These are phyloP conservation scores for Lathyrus sativus DNA, from an alignment of 306 rosid species.

Conservation along the genomic window DNA sequence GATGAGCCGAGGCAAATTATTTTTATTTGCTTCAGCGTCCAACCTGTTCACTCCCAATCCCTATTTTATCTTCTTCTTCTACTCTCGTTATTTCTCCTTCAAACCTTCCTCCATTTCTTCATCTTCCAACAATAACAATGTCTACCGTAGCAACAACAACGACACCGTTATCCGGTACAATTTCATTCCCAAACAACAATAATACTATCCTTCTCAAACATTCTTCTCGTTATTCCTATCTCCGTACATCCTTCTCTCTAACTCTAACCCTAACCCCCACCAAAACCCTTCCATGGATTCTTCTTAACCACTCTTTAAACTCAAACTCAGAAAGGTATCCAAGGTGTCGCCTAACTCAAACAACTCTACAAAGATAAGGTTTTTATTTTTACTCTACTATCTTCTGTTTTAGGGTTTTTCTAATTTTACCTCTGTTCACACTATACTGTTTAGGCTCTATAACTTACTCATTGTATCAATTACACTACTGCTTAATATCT, in stretches of 20 bases:
- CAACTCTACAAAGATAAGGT: too few species aligned
- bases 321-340: constrained; percentile 63
- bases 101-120: not conserved
- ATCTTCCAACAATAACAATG: not conserved
- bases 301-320: constrained; percentile 39
- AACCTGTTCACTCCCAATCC: not conserved
- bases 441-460: too few species aligned
- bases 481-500: too few species aligned
- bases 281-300: constrained; percentile 51
- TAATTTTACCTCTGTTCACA: too few species aligned
- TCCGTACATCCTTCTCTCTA: constrained; percentile 39
- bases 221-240: constrained; percentile 35
- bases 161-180: not conserved
- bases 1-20: too few species aligned
- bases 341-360: constrained; percentile 85
- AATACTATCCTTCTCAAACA: constrained; percentile 8
- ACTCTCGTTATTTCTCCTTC: not conserved
- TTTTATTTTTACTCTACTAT: not conserved
- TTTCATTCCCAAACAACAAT: not conserved
- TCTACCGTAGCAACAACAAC: not conserved
- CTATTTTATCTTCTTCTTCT: not conserved
- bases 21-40: not conserved
- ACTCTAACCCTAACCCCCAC: constrained; percentile 25
- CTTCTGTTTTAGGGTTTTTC: not conserved
- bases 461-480: too few species aligned